Percentiles rank a stretch among this genome's conserved stretches.
phyloP scores from a whole-genome alignment of 306 rosid species.

The Vigna nakashimae region DNA sequence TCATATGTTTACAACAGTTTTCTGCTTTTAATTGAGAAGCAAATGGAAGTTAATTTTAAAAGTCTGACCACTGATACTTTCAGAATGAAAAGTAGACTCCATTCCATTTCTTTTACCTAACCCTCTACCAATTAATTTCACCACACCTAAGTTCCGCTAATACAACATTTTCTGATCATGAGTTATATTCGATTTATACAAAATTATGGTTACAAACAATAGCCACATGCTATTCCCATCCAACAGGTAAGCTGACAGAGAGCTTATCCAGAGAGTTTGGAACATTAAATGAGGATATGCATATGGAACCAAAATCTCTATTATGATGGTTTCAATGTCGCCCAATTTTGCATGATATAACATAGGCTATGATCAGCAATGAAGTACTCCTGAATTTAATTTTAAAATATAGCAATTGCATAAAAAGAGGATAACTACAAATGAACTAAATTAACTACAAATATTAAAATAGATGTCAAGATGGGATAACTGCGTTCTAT shows the following conservation, averaged over 20 bases:
- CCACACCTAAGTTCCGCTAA: slow-evolving; percentile 13
- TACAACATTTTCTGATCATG: slow-evolving; percentile 10
- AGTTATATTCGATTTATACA: slow-evolving; percentile 10
- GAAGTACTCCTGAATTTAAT: neutral
- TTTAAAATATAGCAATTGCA: neutral
- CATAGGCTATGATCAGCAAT: neutral
- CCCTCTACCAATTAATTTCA: slow-evolving; percentile 11
- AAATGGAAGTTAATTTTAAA: slow-evolving; percentile 23
- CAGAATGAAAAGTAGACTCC: slow-evolving; percentile 4
- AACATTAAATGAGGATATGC: neutral
- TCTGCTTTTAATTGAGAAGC: slow-evolving; percentile 19
- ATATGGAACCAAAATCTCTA: neutral
- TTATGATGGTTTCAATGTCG: neutral
- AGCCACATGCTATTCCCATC: slow-evolving; percentile 15
- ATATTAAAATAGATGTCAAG: neutral
- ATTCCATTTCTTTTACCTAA: slow-evolving; percentile 15
- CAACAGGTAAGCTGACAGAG: slow-evolving; percentile 16
- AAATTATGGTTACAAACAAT: slow-evolving; percentile 4
- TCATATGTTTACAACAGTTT: neutral
- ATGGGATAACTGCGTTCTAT: neutral
- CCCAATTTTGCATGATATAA: neutral
- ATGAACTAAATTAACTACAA: neutral
- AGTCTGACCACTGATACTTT: neutral
- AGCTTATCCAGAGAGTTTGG: slow-evolving; percentile 8
- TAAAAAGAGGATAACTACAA: neutral